Evolutionary conservation across 2,329 filamentous ascomycete species (phyloP), one percentile per base, ranked within the genome.

Genomic region (Fusarium sp.): DNA sequence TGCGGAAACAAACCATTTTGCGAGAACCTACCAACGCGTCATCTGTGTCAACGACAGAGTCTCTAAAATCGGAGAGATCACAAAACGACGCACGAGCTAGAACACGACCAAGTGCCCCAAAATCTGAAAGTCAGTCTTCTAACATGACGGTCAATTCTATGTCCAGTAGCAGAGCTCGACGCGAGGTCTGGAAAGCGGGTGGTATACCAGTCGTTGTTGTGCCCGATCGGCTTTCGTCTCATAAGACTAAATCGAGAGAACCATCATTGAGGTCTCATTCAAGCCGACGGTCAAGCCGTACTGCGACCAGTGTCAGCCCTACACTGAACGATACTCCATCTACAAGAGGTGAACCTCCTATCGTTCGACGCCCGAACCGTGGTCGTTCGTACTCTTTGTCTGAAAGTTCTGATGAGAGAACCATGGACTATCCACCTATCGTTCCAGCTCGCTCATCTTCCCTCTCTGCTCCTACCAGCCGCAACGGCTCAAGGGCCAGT

Each of bases 201-300:
- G 87, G 82, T 4, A 88, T 91, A 12, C 89, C 89, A 3, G 88
- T 91, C 10, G 83, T 90, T 9, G 82, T 91, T 21, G 85, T 91
- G 52, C 89, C 89, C 9, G 85, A 87, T 58, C 85, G 89, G 18
- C 81, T 78, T 18, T 86, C 88, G 9, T 89, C 87, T 6, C 78
- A 83, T 13, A 85, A 84, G 53, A 81, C 84, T n/a, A 85, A 82
- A 62, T 83, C 85, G 10, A 81, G 81, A 45, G 81, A 86, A 31
- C 86, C 85, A 6, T 90, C 88, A 4, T 78, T 90, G 18, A 84
- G 88, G 58, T 90, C 89, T 21, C 86, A 84, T n/a, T 89, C 86
- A 65, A 90, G 88, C 72, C 84, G 83, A 52, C 83, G 81, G 48
- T 87, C 86, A 4, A 86, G 82, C 71, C 79, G 83, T 62, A 87